These are phyloP conservation scores for Neurospora crassa DNA, from an alignment of 2,329 filamentous ascomycete genomes.

Conservation along the genomic window DNA sequence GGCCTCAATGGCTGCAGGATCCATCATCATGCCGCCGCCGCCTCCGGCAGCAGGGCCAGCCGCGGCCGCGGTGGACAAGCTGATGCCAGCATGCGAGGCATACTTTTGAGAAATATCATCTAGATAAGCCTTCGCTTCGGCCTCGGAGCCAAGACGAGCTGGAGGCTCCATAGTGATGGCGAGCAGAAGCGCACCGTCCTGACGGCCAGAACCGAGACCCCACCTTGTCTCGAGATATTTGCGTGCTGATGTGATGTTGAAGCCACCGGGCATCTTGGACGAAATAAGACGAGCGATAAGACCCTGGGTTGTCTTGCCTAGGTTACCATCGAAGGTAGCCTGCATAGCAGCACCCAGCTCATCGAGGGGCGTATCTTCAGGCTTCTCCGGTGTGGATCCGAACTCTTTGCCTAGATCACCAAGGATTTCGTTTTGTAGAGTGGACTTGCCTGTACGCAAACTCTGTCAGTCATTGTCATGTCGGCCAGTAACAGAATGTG, in stretches of 20 bases:
- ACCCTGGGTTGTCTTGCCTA: slow-evolving; percentile 92
- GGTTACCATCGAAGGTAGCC: slow-evolving; percentile 95
- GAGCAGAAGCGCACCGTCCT: slow-evolving; percentile 82
- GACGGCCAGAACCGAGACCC: slow-evolving; percentile 77
- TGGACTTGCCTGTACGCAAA: slow-evolving; percentile 70
- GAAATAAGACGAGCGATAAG: slow-evolving; percentile 91
- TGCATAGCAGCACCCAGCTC: slow-evolving; percentile 94
- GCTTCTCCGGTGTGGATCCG: slow-evolving; percentile 94
- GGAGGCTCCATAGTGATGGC: slow-evolving; percentile 90
- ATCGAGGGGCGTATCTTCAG: slow-evolving; percentile 92
- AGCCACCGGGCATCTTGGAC: slow-evolving; percentile 98
- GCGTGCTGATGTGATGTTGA: slow-evolving; percentile 92
- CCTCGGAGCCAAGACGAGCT: slow-evolving; percentile 77
- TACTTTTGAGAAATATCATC: slow-evolving; percentile 88
- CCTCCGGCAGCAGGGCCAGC: slow-evolving; percentile 62
- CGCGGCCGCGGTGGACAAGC: slow-evolving; percentile 64
- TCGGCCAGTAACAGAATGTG: not conserved
- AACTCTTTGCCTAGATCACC: slow-evolving; percentile 98
- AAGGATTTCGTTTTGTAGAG: slow-evolving; percentile 95
- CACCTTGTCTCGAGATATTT: slow-evolving; percentile 94
- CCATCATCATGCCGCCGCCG: slow-evolving; percentile 96
- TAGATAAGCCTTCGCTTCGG: slow-evolving; percentile 85
- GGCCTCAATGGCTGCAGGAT: slow-evolving; percentile 91
- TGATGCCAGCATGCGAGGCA: slow-evolving; percentile 73
- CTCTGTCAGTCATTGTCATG: slow-evolving; percentile 5